Evolutionary conservation across 768 basidiomycete species (phyloP).

Genomic region (Calvatia gigantea): DNA sequence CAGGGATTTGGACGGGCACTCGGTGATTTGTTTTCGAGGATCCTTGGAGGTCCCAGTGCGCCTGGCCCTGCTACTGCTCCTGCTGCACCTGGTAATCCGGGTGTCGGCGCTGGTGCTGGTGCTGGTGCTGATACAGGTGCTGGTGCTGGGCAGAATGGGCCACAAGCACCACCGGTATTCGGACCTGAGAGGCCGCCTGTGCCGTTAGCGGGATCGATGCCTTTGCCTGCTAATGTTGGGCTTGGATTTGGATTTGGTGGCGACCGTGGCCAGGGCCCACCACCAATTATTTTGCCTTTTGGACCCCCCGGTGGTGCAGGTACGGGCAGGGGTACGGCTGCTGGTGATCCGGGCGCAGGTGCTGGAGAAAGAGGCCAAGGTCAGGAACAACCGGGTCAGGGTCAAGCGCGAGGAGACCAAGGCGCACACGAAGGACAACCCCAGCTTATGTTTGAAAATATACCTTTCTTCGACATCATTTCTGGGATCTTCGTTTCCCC

Average conservation of each 20-base stretch:
- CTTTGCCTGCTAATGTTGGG: not conserved
- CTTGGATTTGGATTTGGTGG: not conserved
- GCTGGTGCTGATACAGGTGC: not conserved
- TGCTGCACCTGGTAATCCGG: not conserved
- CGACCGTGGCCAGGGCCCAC: not conserved
- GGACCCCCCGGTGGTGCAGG: not conserved
- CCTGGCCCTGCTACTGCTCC: not conserved
- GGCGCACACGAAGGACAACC: not conserved
- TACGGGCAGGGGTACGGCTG: not conserved
- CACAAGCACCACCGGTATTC: not conserved
- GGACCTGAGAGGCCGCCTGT: slow-evolving; percentile 6
- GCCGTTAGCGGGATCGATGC: not conserved
- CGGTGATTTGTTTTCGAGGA: not conserved
- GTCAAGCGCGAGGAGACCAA: not conserved
- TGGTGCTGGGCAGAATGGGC: not conserved
- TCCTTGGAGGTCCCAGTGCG: not conserved
- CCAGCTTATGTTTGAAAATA: not conserved
- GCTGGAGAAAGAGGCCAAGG: not conserved
- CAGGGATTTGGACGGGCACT: not conserved
- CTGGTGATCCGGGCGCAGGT: not conserved
- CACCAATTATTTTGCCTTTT: not conserved
- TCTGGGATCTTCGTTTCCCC: not conserved
- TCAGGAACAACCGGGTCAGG: not conserved
- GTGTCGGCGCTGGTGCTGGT: not conserved
- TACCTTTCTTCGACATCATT: slow-evolving; percentile 1